phyloP scores from a whole-genome alignment of 2,329 filamentous ascomycete species.

The Aspergillus thermomutatus region DNA sequence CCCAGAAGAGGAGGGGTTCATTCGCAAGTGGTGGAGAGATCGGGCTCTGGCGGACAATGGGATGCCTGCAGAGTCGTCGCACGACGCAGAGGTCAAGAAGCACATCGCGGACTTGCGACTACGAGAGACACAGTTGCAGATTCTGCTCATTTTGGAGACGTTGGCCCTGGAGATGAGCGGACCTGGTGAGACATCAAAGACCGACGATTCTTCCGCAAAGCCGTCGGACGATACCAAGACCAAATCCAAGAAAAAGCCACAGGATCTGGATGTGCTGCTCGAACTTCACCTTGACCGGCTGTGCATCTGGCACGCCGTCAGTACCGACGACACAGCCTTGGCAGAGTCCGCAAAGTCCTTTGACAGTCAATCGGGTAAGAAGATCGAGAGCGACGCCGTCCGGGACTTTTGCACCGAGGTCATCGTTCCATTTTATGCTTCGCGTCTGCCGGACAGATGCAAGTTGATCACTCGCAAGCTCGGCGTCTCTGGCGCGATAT shows the following conservation, averaged over 20 bases:
- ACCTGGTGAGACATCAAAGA: constrained; percentile 15
- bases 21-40: constrained; percentile 47
- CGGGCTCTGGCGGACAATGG: constrained; percentile 28
- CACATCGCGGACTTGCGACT: constrained; percentile 43
- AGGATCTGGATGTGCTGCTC: constrained; percentile 42
- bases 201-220: constrained; percentile 18
- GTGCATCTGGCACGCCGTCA: constrained; percentile 51
- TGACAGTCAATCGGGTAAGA: constrained; percentile 31
- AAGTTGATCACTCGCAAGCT: constrained; percentile 46
- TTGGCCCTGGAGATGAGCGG: constrained; percentile 39
- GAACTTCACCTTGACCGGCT: constrained; percentile 48
- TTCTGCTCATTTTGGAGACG: constrained; percentile 48
- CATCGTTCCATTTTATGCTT: constrained; percentile 48
- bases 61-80: constrained; percentile 25
- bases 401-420: constrained; percentile 51
- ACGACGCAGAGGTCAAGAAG: constrained; percentile 38
- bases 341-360: constrained; percentile 26
- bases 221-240: constrained; percentile 15
- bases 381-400: constrained; percentile 42
- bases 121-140: constrained; percentile 49
- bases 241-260: constrained; percentile 36
- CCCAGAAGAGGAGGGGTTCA: constrained; percentile 41
- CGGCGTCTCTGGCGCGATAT: constrained; percentile 40
- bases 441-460: constrained; percentile 47
- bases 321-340: constrained; percentile 34